phyloP scores from a whole-genome alignment of 352 stramenopile genomes.

The Pythium brachiatum region DNA sequence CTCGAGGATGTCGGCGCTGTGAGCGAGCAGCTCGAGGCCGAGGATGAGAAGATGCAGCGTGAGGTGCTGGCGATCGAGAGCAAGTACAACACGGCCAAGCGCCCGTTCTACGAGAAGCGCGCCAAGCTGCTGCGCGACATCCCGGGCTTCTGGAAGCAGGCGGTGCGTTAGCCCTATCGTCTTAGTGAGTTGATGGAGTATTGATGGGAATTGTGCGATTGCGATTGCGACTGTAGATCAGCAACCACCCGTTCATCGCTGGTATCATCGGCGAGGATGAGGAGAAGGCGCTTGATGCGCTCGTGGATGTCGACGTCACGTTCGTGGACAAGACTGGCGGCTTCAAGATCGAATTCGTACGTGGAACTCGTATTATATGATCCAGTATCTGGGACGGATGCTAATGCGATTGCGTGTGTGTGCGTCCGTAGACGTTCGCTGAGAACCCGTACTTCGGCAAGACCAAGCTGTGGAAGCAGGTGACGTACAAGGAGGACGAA shows the following conservation, averaged over 20 bases:
- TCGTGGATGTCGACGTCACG: conserved; percentile 57
- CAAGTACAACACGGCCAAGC: conserved; percentile 76
- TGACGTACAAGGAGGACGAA: conserved; percentile 66
- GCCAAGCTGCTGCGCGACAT: conserved; percentile 61
- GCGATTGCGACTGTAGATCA: conserved; percentile 34
- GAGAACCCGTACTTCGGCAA: conserved; percentile 68
- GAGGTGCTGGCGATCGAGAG: conserved; percentile 73
- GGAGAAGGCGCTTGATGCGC: conserved; percentile 45
- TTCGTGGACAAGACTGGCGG: conserved; percentile 62
- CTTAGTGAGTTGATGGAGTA: not conserved
- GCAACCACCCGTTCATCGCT: conserved; percentile 68
- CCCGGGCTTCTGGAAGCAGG: conserved; percentile 75
- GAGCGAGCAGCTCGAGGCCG: conserved; percentile 61
- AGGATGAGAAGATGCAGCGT: conserved; percentile 57
- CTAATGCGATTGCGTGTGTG: no score
- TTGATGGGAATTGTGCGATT: not conserved
- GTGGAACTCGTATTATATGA: no score
- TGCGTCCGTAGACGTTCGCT: conserved; percentile 43
- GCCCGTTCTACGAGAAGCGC: conserved; percentile 63
- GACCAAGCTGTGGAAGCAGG: conserved; percentile 61
- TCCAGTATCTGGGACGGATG: no score
- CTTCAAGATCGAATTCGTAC: conserved; percentile 74
- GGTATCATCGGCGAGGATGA: conserved; percentile 49
- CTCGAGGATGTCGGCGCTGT: conserved; percentile 47
- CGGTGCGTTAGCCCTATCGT: conserved; percentile 31